Evolutionary conservation across 345 rosid genomes (phyloP).

Genomic region (Ricinus communis): DNA sequence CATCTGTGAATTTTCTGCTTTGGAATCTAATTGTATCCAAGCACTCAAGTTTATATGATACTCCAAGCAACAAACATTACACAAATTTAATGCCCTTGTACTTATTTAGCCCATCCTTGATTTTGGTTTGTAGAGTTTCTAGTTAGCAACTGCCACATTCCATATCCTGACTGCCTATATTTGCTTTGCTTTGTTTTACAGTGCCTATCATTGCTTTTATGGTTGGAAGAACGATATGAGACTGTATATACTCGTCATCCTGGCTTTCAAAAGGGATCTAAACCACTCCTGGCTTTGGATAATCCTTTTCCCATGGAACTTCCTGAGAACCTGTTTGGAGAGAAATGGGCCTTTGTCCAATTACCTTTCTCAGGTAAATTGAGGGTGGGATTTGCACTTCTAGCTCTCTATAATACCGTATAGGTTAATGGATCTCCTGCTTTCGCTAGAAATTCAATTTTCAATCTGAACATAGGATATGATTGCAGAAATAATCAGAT

Average conservation of each 20-base stretch:
- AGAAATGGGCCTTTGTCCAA: slow-evolving; percentile 95
- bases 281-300: slow-evolving; percentile 77
- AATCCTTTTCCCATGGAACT: slow-evolving; percentile 93
- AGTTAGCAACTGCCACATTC: not conserved
- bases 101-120: not conserved
- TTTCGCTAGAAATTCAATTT: not conserved
- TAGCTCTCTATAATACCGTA: not conserved
- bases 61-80: too few species aligned
- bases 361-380: slow-evolving; percentile 72
- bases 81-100: too few species aligned
- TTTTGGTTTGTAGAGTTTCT: not conserved
- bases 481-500: too few species aligned
- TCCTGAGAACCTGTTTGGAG: slow-evolving; percentile 85
- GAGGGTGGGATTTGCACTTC: not conserved
- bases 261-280: slow-evolving; percentile 88
- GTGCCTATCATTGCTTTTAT: slow-evolving; percentile 79
- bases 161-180: not conserved
- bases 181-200: slow-evolving; percentile 29
- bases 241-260: slow-evolving; percentile 79
- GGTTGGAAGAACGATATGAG: slow-evolving; percentile 94
- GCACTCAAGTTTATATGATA: too few species aligned
- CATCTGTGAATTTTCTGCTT: too few species aligned
- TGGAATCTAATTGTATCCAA: too few species aligned
- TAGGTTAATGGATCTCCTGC: not conserved
- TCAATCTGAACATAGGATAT: too few species aligned